Evolutionary conservation across 2,329 filamentous ascomycete genomes (phyloP), one percentile per base, ranked within the genome.

Genomic region (Orbilia quercus): DNA sequence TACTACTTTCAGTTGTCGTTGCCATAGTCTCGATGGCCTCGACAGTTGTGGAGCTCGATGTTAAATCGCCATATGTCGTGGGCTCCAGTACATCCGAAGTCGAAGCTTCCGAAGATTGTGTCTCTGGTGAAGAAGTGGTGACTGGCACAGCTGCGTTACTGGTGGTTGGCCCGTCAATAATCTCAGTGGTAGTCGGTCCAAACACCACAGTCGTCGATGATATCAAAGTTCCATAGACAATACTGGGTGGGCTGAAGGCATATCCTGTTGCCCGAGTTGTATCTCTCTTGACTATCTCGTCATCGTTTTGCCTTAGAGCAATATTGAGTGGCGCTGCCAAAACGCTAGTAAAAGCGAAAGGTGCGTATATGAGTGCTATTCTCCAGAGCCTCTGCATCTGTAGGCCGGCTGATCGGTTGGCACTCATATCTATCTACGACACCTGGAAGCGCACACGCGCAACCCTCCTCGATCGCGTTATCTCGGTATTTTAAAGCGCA

Each of bases 151-250:
- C 66, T 11, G 44, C 47, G n/a, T 50, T 14, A 28, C 23, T 42
- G 6, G 57, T 71, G 4, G 59, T 12, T 6, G 45, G 31, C 18
- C 42, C 20, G 2, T 14, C 63, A 22, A 59, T 34, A 23, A 58
- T 36, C 18, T 54, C 45, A 6, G 58, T 47, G 14, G 58, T 64
- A 3, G 51, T 45, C 23, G 58, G 31, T 9, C 25, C 7, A 7
- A 14, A 25, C 16, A 36, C 16, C n/a, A 57, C 57, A 3, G 9
- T 16, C 4, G 50, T 12, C 9, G 65, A 62, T 1, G 65, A 34
- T 54, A 73, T 65, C 48, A 38, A 14, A 18, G 69, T 73, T 18
- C 60, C 69, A 40, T 66, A 73, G 9, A 57, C 22, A n/a, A 73
- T 60, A 11, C 25, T 62, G 1, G 69, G 54, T 14, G 50, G 47